Base-by-base conservation (phyloP, 2,329 filamentous ascomycete species). In the Cercospora citrullina region DNA sequence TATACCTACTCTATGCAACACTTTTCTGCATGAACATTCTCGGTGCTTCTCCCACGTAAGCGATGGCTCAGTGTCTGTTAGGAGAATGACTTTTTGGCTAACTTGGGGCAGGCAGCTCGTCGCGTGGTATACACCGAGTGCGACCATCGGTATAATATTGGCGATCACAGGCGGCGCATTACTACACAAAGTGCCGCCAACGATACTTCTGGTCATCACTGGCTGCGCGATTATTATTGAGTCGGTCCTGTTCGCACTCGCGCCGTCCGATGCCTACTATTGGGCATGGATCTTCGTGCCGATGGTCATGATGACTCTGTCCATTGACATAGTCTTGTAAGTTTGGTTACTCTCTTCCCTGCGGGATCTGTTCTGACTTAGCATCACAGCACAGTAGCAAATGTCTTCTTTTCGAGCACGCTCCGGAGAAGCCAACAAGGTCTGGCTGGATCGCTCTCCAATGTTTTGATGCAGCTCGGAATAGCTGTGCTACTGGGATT, bases 241-340 rank as follows among this genome's bases (percentile, higher is more conserved):
- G 1, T 84, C 83, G 0, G 78, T 92, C 0, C 81, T 92, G 1
- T 90, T 91, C 70, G 89, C 90, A 7, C 74, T 91, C 10, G 84
- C 89, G 18, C 90, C 90, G 0, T 28, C 66, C 7, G 75, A 80
- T 1, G 84, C 82, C 0, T 85, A 81, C 55, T 90, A 91, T 82
- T 94, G 91, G 91, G 86, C 89, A 0, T 93, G 86, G 74, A 84
- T 92, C 23, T 92, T 94, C 74, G 89, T 91, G 0, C 81, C 87
- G 64, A 90, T 90, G 88, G 77, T 90, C 80, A 87, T 88, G 70
- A 85, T 85, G 12, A 94, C 91, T 0, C 82, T 93, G 36, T 90
- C 89, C 18, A 88, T 93, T 68, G 91, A 94, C 74, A 87, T 93
- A 64, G 88, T 87, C 6, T 93, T 90, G 60, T 62, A 48, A 62